A percentile compares a stretch with the other conserved stretches of the same genome.
phyloP scores from a whole-genome alignment of 768 basidiomycete genomes.

The Boletus eberwhitei region DNA sequence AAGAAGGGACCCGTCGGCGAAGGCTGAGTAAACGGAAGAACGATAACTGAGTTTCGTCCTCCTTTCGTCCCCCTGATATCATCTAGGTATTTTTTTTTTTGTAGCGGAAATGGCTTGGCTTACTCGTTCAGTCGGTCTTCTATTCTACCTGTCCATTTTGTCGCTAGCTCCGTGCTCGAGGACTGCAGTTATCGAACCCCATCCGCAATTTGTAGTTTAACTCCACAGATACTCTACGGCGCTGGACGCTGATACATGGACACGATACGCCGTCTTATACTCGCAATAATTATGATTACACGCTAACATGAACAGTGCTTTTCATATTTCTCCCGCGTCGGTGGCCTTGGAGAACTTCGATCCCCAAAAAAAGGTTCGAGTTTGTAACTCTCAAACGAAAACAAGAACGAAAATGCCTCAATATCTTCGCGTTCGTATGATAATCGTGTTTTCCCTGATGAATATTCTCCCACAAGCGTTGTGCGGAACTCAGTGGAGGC shows the following conservation, averaged over 20 bases:
- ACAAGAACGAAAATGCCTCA: background rate
- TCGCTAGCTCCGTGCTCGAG: slow-evolving; percentile 5
- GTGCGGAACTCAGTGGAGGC: slow-evolving; percentile 1
- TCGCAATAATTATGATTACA: slow-evolving; percentile 1
- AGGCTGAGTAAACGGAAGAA: slow-evolving; percentile 33
- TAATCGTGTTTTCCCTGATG: slow-evolving; percentile 2
- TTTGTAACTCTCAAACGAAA: background rate
- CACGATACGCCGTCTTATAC: background rate
- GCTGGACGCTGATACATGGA: slow-evolving; percentile 17
- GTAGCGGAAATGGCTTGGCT: slow-evolving; percentile 20
- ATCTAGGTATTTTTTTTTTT: slow-evolving; percentile 6
- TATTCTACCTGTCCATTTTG: slow-evolving; percentile 11
- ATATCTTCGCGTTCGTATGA: background rate
- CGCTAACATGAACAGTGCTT: background rate
- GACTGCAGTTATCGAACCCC: slow-evolving; percentile 2
- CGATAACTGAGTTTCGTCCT: slow-evolving; percentile 20
- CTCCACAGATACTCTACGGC: slow-evolving; percentile 1
- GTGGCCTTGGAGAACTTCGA: slow-evolving; percentile 8
- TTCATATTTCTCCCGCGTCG: slow-evolving; percentile 1
- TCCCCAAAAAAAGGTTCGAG: background rate
- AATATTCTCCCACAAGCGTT: slow-evolving; percentile 3
- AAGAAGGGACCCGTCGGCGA: slow-evolving; percentile 29
- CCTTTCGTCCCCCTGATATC: slow-evolving; percentile 11
- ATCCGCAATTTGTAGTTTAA: slow-evolving; percentile 12
- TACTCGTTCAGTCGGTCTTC: slow-evolving; percentile 21